Evolutionary conservation across 441 rosid genomes (phyloP), one percentile per base, ranked within the genome.

Genomic region (Bruguiera hainesii): DNA sequence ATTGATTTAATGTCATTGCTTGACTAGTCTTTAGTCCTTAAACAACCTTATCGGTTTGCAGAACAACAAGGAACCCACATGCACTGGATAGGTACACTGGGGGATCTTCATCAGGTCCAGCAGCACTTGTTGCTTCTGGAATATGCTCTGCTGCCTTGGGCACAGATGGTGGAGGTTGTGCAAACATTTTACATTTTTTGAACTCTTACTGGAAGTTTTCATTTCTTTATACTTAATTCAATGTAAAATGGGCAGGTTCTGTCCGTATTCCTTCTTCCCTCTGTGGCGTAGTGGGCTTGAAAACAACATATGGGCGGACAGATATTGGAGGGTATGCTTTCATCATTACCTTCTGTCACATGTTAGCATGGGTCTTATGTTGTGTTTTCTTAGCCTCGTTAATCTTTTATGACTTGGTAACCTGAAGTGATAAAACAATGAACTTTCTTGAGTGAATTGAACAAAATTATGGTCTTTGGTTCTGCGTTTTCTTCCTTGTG

Each of bases 71-170:
- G 84, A 91, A 91, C 61, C 95, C 98, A 68, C 92, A 89, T 76
- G 96, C 81, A 46, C 57, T 79, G 35, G 90, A 88, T 61, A 83
- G 98, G 76, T 89, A 91, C 71, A 86, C 98, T 0, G 98, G 98
- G 9, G 98, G 98, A 81, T 91, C 98, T 72, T 91, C 98, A 69
- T 88, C 98, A 15, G 98, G 98, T 61, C 83, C 98, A 60, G 96
- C 95, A 67, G 98, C 98, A 72, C 73, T 91, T 65, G 96, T 91
- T 35, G 94, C 96, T 78, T 78, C 94, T 67, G 98, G 98, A 75
- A 39, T 91, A 65, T 89, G 98, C 79, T 79, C 96, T 64, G 98
- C 94, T 81, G 86, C 98, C 69, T 83, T 91, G 49, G 98, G 98
- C 80, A 86, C 98, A 62, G 98, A 91, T 76, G 98, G 91, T 53